Base-by-base conservation (phyloP, 306 rosid genomes). In the Gynostemma pentaphyllum region DNA sequence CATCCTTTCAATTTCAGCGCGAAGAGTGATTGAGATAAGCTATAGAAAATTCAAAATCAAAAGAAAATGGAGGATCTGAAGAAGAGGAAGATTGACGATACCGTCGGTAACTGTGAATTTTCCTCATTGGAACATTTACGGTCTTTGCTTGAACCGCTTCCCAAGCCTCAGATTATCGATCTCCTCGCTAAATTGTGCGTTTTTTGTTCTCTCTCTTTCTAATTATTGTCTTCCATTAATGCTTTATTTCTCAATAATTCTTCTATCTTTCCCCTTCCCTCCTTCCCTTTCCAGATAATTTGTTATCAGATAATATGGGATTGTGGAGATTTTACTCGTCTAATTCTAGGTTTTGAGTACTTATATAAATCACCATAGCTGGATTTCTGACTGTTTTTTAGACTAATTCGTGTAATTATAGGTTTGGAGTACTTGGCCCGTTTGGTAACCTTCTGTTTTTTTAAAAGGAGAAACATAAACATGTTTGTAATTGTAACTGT, bases 121-220 rank as follows among this genome's bases (percentile, higher is more conserved):
- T 36, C 61, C 21, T 74, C 88, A 0, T 79, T 69, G 68, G 85
- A 86, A 64, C 83, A 77, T 27, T 62, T 86, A 68, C 88, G 91
- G 6, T 59, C 66, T 36, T 83, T 84, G 36, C 81, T 89, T 14
- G 87, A 86, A 65, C 89, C 88, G 37, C 89, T 86, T 0, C 70
- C 87, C 2, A 86, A 84, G 63, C 78, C 89, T 36, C 95, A 86
- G 63, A 87, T 89, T 34, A 76, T 89, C 44, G 89, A 82, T 61
- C 84, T 89, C 72, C 97, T 89, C 16, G 73, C 86, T 9, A 80
- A 68, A 80, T 72, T 89, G 97, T 89, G 74, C 51, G 85, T 74
- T 64, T 70, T 16, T 49, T 5, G 23, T 46, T 47, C 27, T 7
- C 22, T 37, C 18, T 57, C 4, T 19, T 51, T 26, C 36, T 23